Base-by-base conservation (phyloP, 441 rosid species). In the Gossypium schwendimanii region DNA sequence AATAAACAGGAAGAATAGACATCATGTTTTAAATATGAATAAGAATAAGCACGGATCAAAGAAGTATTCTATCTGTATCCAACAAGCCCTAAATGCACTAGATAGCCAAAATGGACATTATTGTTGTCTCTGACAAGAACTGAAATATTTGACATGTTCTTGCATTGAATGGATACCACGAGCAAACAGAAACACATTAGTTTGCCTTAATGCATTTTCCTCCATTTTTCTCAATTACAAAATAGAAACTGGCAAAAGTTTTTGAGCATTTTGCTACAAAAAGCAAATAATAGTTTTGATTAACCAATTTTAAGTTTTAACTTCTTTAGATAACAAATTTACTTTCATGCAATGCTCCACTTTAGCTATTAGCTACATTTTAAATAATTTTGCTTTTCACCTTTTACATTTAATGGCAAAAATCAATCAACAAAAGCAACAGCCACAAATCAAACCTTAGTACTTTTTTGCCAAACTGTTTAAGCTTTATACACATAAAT, bases 401-500 rank as follows among this genome's bases (percentile, higher is more conserved):
- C 45, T 39, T 39, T 39, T 39, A 39, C 45, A 8, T 39, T 39
- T 39, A 63, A 36, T 63, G 59, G 44, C 2, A 24, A 64, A 50
- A 49, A 26, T 9, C 17, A 67, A 67, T 26, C 7, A 14, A 67
- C 10, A 24, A n/a, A 64, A 20, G 21, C 41, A 24, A 23, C 10
- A 47, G 28, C 14, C 33, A 14, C 31, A 26, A 24, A 24, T n/a
- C 21, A 50, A 49, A 17, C 28, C 39, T 23, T 1, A n/a, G 15
- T 47, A 49, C 41, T 1, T 14, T 66, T 47, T 31, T 10, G 26
- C 49, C 45, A 11, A 28, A 69, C 17, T 17, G 6, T 18, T 69
- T 18, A 69, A 31, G 72, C 60, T 69, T 69, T 69, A 33, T 31
- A 52, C n/a, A 52, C 61, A 52, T 28, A 18, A 52, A 10, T 18